Conservation (phyloP, 2,329 filamentous ascomycete genomes). For the Trichophyton benhamiae region DNA sequence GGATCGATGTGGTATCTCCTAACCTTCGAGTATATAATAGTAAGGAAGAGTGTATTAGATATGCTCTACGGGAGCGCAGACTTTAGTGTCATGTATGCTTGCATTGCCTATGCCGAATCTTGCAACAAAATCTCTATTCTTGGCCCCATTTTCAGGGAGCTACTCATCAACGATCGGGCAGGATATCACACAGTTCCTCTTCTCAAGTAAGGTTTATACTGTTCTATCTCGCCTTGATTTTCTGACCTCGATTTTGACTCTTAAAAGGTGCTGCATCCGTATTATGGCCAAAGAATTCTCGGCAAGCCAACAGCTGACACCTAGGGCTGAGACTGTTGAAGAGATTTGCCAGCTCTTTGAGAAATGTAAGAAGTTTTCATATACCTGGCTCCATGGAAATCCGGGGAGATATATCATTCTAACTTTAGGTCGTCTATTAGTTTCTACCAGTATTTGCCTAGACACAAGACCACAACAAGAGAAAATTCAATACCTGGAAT, state of each 20-base stretch:
- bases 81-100: conserved; percentile 59
- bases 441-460: conserved; percentile 41
- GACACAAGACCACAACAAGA: not conserved
- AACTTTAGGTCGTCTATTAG: not conserved
- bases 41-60: not conserved
- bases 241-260: not conserved
- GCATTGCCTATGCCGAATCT: conserved; percentile 62
- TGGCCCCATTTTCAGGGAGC: conserved; percentile 32
- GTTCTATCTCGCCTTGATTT: not conserved
- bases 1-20: not conserved
- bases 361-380: conserved; percentile 29
- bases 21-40: not conserved
- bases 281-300: not conserved
- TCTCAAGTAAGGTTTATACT: not conserved
- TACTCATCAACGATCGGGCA: not conserved
- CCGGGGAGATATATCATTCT: not conserved
- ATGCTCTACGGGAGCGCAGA: not conserved
- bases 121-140: conserved; percentile 50
- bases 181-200: not conserved
- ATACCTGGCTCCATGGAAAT: not conserved
- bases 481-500: conserved; percentile 53
- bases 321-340: conserved; percentile 18
- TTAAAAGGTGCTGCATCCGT: not conserved
- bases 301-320: not conserved
- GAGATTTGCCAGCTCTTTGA: conserved; percentile 48